Evolutionary conservation across 2,329 filamentous ascomycete species (phyloP), one percentile per base, ranked within the genome.

Genomic region (Hypoxylon sp.): DNA sequence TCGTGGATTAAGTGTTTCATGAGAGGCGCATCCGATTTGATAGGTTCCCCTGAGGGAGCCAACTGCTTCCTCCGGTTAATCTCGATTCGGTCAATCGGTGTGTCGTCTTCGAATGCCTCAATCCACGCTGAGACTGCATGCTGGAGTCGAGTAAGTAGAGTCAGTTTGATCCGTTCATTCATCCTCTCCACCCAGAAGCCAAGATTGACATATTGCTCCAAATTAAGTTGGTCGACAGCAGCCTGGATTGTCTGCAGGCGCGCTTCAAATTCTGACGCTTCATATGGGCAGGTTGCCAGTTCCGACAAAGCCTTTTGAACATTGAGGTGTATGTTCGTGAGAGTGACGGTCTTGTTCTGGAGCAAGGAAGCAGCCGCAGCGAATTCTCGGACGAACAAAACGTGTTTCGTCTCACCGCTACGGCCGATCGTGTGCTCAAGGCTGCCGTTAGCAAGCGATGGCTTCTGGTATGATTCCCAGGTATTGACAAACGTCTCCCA

Each of bases 401-500:
- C 93, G 77, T 99, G 96, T 78, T 94, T 96, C 81, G 93, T 97
- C 78, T 97, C 94, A 16, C 87, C 87, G 86, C 61, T 84, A 58
- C 72, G 70, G 40, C 72, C 74, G 72, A 87, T 80, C 65, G 86
- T 72, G 67, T 85, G 79, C 73, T 91, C 85, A 75, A 91, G 80
- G 74, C 83, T 78, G 59, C 85, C 86, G 71, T 87, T 88, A 18
- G 87, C 80, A 40, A 87, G 79, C 56, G 87, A 84, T 2, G 85
- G 68, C 78, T 82, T 91, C 68, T 94, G 88, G 71, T 94, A 94
- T 30, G 97, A 85, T 77, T 99, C 96, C 77, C 97, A 97, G 1
- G 93, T 94, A 77, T 97, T 95, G 55, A 99, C 93, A 73, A 99
- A 98, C 0, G 96, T 97, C 75, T 99, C 96, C 96, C 96, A 99